phyloP scores from a whole-genome alignment of 164 flowering plant genomes.

The Stephania japonica region DNA sequence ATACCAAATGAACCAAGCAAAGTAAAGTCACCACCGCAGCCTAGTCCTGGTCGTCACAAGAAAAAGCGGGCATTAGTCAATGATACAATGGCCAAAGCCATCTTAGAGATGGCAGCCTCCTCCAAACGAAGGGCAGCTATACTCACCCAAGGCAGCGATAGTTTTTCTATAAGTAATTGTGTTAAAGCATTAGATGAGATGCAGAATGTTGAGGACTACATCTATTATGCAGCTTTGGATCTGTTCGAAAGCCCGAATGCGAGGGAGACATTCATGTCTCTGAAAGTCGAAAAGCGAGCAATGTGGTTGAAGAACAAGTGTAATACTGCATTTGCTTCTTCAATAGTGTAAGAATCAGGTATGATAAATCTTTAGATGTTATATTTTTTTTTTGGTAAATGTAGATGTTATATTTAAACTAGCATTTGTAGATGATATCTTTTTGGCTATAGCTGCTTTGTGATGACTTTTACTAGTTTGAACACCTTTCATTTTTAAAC shows the following conservation, averaged over 20 bases:
- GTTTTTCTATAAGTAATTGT: conserved; percentile 39
- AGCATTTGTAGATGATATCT: too few species aligned
- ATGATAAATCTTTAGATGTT: not conserved
- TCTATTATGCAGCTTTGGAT: conserved; percentile 51
- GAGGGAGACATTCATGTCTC: conserved; percentile 53
- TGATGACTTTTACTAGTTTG: too few species aligned
- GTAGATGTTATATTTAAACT: too few species aligned
- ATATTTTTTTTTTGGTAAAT: too few species aligned
- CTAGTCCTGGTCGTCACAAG: conserved; percentile 25
- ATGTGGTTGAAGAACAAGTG: conserved; percentile 46
- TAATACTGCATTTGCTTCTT: conserved; percentile 9
- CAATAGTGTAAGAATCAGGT: not conserved
- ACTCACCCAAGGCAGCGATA: conserved; percentile 21
- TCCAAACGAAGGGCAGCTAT: conserved; percentile 43
- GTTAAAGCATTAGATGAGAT: conserved; percentile 44
- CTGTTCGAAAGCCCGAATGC: conserved; percentile 43
- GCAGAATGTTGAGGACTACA: conserved; percentile 29
- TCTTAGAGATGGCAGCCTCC: conserved; percentile 56
- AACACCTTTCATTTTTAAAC: too few species aligned
- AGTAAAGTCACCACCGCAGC: conserved; percentile 12
- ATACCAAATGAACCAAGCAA: conserved; percentile 24
- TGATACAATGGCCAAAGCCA: conserved; percentile 42
- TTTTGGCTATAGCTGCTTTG: too few species aligned
- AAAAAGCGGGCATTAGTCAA: conserved; percentile 43
- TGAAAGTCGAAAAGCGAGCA: conserved; percentile 39